Conservation (phyloP, 257 asterid species). For the Solanum virginianum region DNA sequence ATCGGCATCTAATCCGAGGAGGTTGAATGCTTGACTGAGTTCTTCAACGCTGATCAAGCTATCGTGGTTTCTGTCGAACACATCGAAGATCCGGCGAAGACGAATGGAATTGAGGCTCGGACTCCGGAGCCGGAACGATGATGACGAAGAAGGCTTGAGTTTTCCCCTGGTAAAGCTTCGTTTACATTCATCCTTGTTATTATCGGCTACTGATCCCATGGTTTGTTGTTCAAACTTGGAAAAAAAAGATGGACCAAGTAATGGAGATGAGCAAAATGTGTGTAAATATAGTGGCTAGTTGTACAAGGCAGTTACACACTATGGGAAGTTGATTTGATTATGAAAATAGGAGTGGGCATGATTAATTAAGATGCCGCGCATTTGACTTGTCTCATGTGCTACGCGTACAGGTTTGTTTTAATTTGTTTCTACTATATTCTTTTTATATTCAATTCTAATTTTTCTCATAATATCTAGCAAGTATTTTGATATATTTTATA, state of each 20-base stretch:
- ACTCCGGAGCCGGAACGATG: conserved; percentile 55
- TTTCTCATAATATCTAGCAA: no score
- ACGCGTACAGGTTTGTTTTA: neutral
- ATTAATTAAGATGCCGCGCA: neutral
- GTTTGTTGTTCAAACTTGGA: neutral
- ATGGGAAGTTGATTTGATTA: neutral
- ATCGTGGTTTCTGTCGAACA: conserved; percentile 65
- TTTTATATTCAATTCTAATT: no score
- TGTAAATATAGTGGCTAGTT: neutral
- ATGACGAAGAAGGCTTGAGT: neutral
- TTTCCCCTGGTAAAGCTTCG: neutral
- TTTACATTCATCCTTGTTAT: neutral
- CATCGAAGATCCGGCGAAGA: conserved; percentile 64
- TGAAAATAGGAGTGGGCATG: neutral
- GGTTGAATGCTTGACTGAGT: conserved; percentile 45
- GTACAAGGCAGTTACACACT: neutral
- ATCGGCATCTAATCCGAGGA: conserved; percentile 52
- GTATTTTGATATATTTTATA: no score
- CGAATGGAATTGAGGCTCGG: conserved; percentile 66
- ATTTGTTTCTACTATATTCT: no score
- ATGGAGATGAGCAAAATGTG: neutral
- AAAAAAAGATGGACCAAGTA: neutral
- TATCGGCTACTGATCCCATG: neutral
- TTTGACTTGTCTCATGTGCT: neutral
- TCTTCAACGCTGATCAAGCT: conserved; percentile 42